Percentiles rank a stretch among this genome's conserved stretches.
These are phyloP conservation scores for Stephanocyclus meneghinianus DNA, from an alignment of 352 stramenopile genomes.

Conservation along the genomic window DNA sequence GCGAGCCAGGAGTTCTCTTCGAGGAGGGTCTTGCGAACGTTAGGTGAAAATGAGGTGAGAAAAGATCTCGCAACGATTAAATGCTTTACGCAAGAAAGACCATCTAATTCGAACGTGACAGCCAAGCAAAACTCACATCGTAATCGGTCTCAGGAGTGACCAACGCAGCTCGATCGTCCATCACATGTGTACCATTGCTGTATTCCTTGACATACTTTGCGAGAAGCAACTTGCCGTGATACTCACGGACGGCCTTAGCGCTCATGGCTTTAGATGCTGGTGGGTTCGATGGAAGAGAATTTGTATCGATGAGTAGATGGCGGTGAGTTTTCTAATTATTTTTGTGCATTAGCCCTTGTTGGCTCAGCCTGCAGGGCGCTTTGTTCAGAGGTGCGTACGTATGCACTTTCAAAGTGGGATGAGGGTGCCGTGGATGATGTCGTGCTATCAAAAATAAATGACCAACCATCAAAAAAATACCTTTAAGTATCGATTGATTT, in stretches of 20 bases:
- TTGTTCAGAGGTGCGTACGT: too few species aligned
- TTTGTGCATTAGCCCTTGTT: too few species aligned
- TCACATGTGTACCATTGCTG: slow-evolving; percentile 79
- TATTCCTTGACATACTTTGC: slow-evolving; percentile 24
- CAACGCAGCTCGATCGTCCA: slow-evolving; percentile 77
- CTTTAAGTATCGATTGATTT: too few species aligned
- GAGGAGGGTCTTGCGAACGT: slow-evolving; percentile 12
- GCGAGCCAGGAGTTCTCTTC: slow-evolving; percentile 44
- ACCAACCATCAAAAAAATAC: too few species aligned
- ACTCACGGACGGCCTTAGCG: slow-evolving; percentile 25
- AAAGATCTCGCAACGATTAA: background rate
- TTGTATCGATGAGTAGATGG: too few species aligned
- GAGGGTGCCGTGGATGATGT: too few species aligned
- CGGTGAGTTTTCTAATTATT: too few species aligned
- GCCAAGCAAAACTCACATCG: slow-evolving; percentile 14
- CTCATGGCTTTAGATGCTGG: slow-evolving; percentile 12
- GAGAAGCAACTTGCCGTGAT: slow-evolving; percentile 18
- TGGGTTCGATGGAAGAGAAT: background rate
- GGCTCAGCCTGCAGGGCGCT: too few species aligned
- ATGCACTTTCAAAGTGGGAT: too few species aligned
- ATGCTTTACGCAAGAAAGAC: background rate
- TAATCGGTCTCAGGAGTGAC: slow-evolving; percentile 58
- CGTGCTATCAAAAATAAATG: too few species aligned
- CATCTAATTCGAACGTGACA: background rate
- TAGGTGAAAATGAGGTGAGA: background rate